Conservation (phyloP, 2,329 filamentous ascomycete species). For the Tolypocladium ophioglossoides region DNA sequence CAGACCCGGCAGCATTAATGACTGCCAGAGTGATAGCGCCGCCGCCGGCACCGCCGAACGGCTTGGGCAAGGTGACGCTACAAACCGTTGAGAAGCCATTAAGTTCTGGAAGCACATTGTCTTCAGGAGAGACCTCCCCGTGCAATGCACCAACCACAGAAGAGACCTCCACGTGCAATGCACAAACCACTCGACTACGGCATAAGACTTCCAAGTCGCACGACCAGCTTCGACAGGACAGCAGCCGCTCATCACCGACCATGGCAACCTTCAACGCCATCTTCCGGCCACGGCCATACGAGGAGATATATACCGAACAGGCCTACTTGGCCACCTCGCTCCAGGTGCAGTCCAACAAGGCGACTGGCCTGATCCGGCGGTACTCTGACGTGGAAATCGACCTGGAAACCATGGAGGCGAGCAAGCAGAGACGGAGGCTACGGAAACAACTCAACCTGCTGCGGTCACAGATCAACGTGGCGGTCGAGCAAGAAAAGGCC, state of each 20-base stretch:
- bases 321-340: constrained; percentile 33
- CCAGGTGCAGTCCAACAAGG: constrained; percentile 26
- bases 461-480: constrained; percentile 30
- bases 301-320: constrained; percentile 33
- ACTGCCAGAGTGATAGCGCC: background rate
- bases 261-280: constrained; percentile 6
- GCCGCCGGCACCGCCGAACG: background rate
- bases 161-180: background rate
- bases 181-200: background rate
- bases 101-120: background rate
- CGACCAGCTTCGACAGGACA: background rate
- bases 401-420: constrained; percentile 11
- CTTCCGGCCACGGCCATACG: constrained; percentile 27
- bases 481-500: constrained; percentile 33
- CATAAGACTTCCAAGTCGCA: background rate
- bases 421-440: constrained; percentile 18
- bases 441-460: constrained; percentile 32
- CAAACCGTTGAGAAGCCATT: background rate
- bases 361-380: constrained; percentile 25
- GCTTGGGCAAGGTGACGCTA: no score
- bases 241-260: background rate
- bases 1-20: background rate
- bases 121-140: background rate
- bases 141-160: no score
- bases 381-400: constrained; percentile 26